A percentile compares a stretch with the other conserved stretches of the same genome.
Conservation (phyloP, 139 green algal species). For the Trebouxia sp. region DNA sequence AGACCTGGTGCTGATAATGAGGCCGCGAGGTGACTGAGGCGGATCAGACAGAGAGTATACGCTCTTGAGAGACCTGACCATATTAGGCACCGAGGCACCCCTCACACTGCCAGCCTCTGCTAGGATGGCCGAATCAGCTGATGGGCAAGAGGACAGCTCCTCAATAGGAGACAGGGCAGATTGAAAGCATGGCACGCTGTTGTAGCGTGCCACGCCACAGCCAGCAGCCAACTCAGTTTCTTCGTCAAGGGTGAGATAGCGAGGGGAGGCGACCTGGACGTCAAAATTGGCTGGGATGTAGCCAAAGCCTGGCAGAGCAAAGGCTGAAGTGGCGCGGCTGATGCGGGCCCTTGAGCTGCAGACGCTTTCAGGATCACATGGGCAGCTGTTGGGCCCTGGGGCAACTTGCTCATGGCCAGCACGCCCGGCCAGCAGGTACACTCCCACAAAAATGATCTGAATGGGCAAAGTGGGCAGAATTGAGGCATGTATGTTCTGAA, state of each 20-base stretch:
- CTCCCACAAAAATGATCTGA: slow-evolving; percentile 1
- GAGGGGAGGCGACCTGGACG: neutral
- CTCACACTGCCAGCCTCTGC: neutral
- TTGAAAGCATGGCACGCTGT: neutral
- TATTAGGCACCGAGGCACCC: neutral
- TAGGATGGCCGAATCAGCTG: neutral
- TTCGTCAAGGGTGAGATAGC: neutral
- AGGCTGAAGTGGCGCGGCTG: neutral
- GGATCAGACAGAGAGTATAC: neutral
- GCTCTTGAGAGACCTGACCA: neutral
- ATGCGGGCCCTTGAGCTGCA: neutral
- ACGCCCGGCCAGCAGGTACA: slow-evolving; percentile 1
- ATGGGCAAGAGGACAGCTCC: no score
- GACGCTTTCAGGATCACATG: slow-evolving; percentile 2
- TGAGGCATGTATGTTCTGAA: no score
- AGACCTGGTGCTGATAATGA: no score
- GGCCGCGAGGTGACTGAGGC: neutral
- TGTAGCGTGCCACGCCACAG: neutral
- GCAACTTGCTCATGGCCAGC: neutral
- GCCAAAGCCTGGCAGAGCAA: slow-evolving; percentile 16
- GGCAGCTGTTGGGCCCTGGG: neutral
- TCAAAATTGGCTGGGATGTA: neutral
- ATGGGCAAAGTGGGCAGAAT: neutral
- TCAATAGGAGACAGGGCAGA: no score
- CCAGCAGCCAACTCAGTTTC: neutral